Percentiles rank a stretch among this genome's conserved stretches.
phyloP scores from a whole-genome alignment of 345 rosid species.

The Brassica juncea region DNA sequence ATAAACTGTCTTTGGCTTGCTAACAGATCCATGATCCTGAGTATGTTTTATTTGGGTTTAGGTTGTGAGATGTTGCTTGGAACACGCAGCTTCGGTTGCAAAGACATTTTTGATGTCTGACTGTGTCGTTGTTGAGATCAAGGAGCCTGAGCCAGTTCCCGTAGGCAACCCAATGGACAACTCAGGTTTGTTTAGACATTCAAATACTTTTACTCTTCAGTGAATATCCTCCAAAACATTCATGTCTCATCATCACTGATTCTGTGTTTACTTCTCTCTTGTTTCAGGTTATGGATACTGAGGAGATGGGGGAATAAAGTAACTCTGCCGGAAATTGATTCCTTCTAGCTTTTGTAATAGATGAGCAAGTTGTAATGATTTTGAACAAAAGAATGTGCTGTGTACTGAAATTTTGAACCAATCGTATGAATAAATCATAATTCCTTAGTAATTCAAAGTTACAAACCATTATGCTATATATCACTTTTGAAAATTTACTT shows the following conservation, averaged over 20 bases:
- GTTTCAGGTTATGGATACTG: constrained; percentile 50
- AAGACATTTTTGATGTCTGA: constrained; percentile 98
- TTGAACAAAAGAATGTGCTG: constrained; percentile 34
- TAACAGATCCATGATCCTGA: constrained; percentile 4
- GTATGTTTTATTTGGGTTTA: constrained; percentile 28
- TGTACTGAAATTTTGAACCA: constrained; percentile 36
- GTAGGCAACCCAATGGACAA: constrained; percentile 94
- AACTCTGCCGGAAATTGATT: not conserved
- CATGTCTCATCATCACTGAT: constrained; percentile 11
- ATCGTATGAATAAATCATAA: constrained; percentile 29
- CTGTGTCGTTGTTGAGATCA: constrained; percentile 96
- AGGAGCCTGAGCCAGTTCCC: constrained; percentile 78
- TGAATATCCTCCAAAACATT: not conserved
- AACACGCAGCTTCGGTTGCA: constrained; percentile 97
- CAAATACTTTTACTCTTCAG: not conserved
- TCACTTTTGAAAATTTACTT: not conserved
- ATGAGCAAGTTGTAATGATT: constrained; percentile 35
- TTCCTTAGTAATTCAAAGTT: constrained; percentile 3
- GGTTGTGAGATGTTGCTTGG: constrained; percentile 99
- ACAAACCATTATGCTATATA: not conserved
- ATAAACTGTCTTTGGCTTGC: not conserved
- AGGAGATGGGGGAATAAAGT: constrained; percentile 21
- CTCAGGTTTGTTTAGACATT: constrained; percentile 60
- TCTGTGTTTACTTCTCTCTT: constrained; percentile 10
- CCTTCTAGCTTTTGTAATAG: constrained; percentile 24